Conservation (phyloP, 129 eudicot species). For the Ambrosia artemisiifolia region DNA sequence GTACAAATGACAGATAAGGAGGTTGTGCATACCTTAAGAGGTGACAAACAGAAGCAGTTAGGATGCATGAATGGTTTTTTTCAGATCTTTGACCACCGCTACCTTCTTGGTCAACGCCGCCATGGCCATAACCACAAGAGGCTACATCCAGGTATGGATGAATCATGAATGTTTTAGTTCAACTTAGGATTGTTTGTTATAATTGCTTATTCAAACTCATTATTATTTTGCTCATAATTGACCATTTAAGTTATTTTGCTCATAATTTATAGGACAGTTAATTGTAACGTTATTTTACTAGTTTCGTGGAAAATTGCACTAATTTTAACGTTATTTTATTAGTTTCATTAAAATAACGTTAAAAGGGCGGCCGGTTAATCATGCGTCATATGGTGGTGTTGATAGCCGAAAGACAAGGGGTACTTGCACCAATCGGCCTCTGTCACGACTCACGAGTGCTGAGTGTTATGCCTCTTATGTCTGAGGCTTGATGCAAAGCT, state of each 20-base stretch:
- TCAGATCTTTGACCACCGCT: conserved; percentile 68
- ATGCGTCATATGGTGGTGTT: too few species aligned
- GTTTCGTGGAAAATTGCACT: too few species aligned
- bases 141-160: conserved; percentile 51
- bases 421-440: too few species aligned
- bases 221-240: not conserved
- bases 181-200: not conserved
- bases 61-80: conserved; percentile 96
- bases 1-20: conserved; percentile 57
- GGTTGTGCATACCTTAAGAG: conserved; percentile 37
- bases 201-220: not conserved
- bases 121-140: conserved; percentile 44
- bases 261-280: too few species aligned
- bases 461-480: too few species aligned
- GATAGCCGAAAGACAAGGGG: too few species aligned
- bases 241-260: not conserved
- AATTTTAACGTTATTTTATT: too few species aligned
- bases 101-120: conserved; percentile 50
- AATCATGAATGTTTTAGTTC: conserved; percentile 34
- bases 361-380: too few species aligned
- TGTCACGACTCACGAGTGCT: too few species aligned
- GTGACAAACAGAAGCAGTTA: conserved; percentile 61
- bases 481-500: too few species aligned
- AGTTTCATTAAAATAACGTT: too few species aligned
- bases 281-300: too few species aligned